Base-by-base conservation (phyloP, 306 rosid genomes). In the Ormosia semicastrata region DNA sequence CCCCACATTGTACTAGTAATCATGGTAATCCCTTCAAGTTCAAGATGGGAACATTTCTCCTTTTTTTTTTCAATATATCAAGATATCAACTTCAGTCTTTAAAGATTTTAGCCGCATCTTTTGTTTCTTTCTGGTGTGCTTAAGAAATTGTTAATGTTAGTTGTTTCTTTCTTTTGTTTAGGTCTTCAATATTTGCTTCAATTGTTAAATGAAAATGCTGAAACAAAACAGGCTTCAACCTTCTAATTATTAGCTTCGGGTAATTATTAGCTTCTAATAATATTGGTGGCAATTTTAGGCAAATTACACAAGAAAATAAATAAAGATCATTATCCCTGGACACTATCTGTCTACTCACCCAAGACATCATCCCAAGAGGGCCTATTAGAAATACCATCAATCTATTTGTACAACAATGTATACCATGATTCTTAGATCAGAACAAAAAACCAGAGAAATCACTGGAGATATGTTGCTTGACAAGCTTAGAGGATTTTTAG, bases 361-460 rank as follows among this genome's bases (percentile, higher is more conserved):
- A 39, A 72, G 40, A 64, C 50, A 65, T 65, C 50, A 65, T 65
- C 37, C 12, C 7, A 40, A 15, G 33, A 54, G 40, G 12, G 78
- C 40, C 60, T 5, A 34, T 18, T 41, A 44, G 39, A 59, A 59
- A 71, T 11, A 76, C 78, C 64, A 81, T 50, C 2, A 56, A 74
- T 17, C 75, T 76, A 53, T 90, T 88, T 87, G 79, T 87, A 90
- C 87, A 82, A 82, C 81, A 83, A 65, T 71, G 53, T 50, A 40
- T 10, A 64, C 3, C 32, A 43, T 57, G 68, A 72, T 52, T 56
- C 76, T 69, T 43, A 46, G 14, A 76, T 40, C 46, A 66, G 44
- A 36, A 82, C 30, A 78, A 33, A 15, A 2, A 69, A 37, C 13
- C 66, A 44, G 59, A 49, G 58, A 56, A 82, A 24, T 33, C 43